Evolutionary conservation across 768 basidiomycete species (phyloP), one percentile per base, ranked within the genome.

Genomic region (Naganishia kalamii): DNA sequence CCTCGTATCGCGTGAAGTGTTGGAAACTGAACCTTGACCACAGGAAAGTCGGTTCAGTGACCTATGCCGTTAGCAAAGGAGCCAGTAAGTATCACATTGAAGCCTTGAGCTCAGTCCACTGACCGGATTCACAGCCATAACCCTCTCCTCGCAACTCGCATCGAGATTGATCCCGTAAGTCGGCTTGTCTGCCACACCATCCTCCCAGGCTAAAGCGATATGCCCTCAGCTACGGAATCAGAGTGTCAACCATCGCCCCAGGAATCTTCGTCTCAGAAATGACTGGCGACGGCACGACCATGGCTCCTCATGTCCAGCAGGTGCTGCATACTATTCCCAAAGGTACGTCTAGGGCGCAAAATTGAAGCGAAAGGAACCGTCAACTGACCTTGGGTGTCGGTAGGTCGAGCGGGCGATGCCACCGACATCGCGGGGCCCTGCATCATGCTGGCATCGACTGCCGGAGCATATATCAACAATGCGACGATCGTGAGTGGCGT

Each of bases 191-290:
- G n/a, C 23, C 47, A 49, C 47, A 21, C 47, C 23, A 40, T 30
- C 40, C 32, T 57, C 30, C 27, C 40, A 12, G n/a, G n/a, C n/a
- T n/a, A n/a, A n/a, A n/a, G n/a, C n/a, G n/a, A n/a, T n/a, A 27
- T 11, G n/a, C 37, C 7, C 68, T 66, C 69, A 25, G 73, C 67
- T 33, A 70, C 66, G 72, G 72, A 23, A 72, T 76, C 69, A 64
- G 75, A 12, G 75, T 40, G 37, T 17, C 10, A 40, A 40, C 10
- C 21, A 59, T 76, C 54, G 32, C 35, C 0, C 75, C 75, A 0
- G 75, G 75, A 57, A 71, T 75, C 67, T 77, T 75, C 71, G 74
- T 74, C 0, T 70, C 71, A 12, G 74, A 75, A 43, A 77, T 77
- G 74, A 77, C 76, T 15, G 73, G 73, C 11, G 65, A 67, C 30